These are phyloP conservation scores for Micractinium sp. DNA, from an alignment of 139 green algal species.

Conservation along the genomic window DNA sequence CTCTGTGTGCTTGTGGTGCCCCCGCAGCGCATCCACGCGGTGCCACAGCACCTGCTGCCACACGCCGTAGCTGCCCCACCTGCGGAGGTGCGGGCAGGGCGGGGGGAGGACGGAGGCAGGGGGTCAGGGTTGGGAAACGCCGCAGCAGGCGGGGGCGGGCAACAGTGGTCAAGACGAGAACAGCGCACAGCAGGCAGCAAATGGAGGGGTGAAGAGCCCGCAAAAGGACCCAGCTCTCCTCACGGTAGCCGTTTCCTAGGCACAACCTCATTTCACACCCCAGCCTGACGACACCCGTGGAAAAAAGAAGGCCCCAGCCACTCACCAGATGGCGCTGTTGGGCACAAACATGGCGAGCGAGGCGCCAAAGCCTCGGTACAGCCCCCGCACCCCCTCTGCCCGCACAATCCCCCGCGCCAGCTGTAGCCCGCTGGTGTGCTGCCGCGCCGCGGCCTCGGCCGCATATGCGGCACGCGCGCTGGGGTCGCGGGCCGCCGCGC, in stretches of 20 bases:
- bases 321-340: constrained; percentile 82
- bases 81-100: constrained; percentile 39
- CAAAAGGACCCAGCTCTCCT: too few relatives aligned
- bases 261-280: too few relatives aligned
- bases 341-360: constrained; percentile 89
- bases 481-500: not conserved
- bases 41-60: constrained; percentile 88
- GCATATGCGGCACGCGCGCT: constrained; percentile 12
- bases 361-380: constrained; percentile 90
- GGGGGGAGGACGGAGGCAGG: constrained; percentile 27
- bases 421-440: constrained; percentile 56
- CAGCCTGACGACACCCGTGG: not conserved
- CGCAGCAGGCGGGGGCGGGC: not conserved
- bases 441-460: not conserved
- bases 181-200: too few relatives aligned
- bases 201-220: too few relatives aligned
- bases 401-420: constrained; percentile 80
- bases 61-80: constrained; percentile 89
- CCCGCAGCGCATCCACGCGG: constrained; percentile 34
- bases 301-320: not conserved
- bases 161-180: not conserved
- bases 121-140: not conserved
- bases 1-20: constrained; percentile 19
- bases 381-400: constrained; percentile 80
- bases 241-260: too few relatives aligned